These are phyloP conservation scores for Talaromyces marneffei DNA, from an alignment of 2,329 filamentous ascomycete species.

Conservation along the genomic window DNA sequence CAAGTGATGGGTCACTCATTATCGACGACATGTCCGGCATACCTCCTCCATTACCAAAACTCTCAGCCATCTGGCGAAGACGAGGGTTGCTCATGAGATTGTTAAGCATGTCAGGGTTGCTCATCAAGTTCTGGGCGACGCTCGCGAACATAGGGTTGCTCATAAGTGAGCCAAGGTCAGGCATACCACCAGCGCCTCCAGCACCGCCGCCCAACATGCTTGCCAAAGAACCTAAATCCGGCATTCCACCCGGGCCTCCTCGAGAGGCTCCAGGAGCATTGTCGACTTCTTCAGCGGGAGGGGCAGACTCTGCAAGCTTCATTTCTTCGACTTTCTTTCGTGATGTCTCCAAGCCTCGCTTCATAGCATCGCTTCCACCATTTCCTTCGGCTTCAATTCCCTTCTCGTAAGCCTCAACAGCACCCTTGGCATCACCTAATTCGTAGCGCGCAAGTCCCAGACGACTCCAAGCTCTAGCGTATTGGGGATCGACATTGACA, in stretches of 20 bases:
- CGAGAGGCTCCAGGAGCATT: conserved; percentile 43
- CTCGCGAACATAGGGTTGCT: conserved; percentile 96
- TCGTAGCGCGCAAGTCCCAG: conserved; percentile 88
- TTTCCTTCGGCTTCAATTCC: conserved; percentile 92
- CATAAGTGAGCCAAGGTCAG: conserved; percentile 82
- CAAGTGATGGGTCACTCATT: conserved; percentile 89
- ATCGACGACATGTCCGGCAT: conserved; percentile 81
- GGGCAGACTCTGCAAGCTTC: conserved; percentile 49
- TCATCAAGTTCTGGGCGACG: conserved; percentile 97
- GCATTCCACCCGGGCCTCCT: conserved; percentile 57
- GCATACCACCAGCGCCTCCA: conserved; percentile 65
- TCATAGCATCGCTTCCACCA: conserved; percentile 94
- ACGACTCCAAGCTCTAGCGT: conserved; percentile 96
- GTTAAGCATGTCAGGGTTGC: conserved; percentile 85
- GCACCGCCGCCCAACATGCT: conserved; percentile 63
- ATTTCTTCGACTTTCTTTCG: conserved; percentile 81
- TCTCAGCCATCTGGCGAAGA: conserved; percentile 78
- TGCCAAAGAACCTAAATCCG: conserved; percentile 64
- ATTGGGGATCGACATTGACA: conserved; percentile 78
- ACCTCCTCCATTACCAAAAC: conserved; percentile 67
- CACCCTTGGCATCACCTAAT: conserved; percentile 80
- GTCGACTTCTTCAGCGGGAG: conserved; percentile 48
- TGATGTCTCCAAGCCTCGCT: conserved; percentile 91
- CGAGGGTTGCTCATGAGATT: conserved; percentile 93
- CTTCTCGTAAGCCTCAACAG: conserved; percentile 89